Evolutionary conservation across 495 filamentous ascomycete genomes (phyloP).

Genomic region (Opeltia flavorubescens): DNA sequence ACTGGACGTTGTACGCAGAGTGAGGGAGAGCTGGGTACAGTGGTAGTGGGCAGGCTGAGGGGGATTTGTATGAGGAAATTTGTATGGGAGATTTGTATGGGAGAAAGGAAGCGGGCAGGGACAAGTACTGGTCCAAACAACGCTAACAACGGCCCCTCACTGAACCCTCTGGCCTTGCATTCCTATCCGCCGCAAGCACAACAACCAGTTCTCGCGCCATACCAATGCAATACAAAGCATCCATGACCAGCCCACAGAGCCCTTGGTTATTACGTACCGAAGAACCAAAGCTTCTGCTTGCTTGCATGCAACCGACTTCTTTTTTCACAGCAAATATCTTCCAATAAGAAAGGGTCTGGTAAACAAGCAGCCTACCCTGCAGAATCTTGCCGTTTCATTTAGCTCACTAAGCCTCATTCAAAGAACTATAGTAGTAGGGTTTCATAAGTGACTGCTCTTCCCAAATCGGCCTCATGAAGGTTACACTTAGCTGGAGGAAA

Average conservation of each 20-base stretch:
- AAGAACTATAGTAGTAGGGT: too few species aligned
- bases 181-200: background rate
- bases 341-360: too few species aligned
- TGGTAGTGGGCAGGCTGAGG: slow-evolving; percentile 41
- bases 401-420: too few species aligned
- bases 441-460: too few species aligned
- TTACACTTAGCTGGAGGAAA: too few species aligned
- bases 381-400: too few species aligned
- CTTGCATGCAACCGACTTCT: background rate
- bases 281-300: background rate
- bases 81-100: slow-evolving; percentile 39
- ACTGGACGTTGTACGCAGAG: slow-evolving; percentile 20
- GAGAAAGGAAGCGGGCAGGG: slow-evolving; percentile 28
- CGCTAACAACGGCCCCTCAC: background rate
- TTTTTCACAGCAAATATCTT: too few species aligned
- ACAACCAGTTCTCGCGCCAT: background rate
- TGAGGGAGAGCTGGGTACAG: slow-evolving; percentile 28
- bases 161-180: background rate
- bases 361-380: too few species aligned
- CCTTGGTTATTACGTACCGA: background rate
- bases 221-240: too few species aligned
- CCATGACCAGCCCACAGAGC: too few species aligned
- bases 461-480: too few species aligned
- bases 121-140: slow-evolving; percentile 1
- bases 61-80: slow-evolving; percentile 49